Evolutionary conservation across 2,329 filamentous ascomycete genomes (phyloP).

Genomic region (Fusarium verticillioides): DNA sequence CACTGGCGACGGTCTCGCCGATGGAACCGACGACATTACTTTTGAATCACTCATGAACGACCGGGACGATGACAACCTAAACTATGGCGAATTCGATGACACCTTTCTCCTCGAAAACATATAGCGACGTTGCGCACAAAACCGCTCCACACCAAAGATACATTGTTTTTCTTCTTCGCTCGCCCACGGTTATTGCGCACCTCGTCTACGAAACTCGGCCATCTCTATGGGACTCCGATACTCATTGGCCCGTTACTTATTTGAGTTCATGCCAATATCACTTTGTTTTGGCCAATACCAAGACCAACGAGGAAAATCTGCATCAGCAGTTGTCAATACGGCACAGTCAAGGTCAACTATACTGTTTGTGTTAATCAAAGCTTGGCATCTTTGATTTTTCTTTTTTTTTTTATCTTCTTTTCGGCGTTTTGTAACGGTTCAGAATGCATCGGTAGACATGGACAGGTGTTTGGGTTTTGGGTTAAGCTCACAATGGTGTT

Average conservation of each 20-base stretch:
- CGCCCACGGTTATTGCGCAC: background rate
- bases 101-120: constrained; percentile 54
- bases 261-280: background rate
- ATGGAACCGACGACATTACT: constrained; percentile 50
- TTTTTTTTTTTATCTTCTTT: background rate
- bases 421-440: background rate
- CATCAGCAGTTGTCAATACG: background rate
- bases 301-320: background rate
- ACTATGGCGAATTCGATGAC: constrained; percentile 58
- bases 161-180: background rate
- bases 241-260: background rate
- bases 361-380: background rate
- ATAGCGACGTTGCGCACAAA: background rate
- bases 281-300: background rate
- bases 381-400: background rate
- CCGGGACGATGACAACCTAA: constrained; percentile 51
- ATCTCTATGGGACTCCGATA: background rate
- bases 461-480: constrained; percentile 12
- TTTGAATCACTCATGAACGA: constrained; percentile 63
- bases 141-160: background rate
- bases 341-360: background rate
- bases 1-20: constrained; percentile 49
- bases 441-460: constrained; percentile 5
- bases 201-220: background rate
- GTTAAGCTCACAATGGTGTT: background rate